Evolutionary conservation across 768 basidiomycete genomes (phyloP), one percentile per base, ranked within the genome.

Genomic region (Vishniacozyma victoriae): DNA sequence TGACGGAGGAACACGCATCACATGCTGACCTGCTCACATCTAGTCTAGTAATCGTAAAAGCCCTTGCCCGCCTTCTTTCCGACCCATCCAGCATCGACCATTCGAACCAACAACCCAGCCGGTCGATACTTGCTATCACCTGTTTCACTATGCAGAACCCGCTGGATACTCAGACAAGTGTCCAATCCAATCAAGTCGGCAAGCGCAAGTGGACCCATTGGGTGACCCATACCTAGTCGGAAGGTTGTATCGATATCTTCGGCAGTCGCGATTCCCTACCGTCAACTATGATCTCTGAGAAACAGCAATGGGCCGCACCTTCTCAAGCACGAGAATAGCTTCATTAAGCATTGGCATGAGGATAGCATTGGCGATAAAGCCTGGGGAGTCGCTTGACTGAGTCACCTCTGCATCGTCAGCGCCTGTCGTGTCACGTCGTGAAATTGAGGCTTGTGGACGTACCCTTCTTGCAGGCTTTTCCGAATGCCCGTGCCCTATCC

Each of bases 331-430:
- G 82, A 93, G 85, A 57, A 96, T 88, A 0, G 92, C 92, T 78
- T 97, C 93, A 59, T 96, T 97, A 59, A 97, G 84, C 73, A 91
- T 96, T 1, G 93, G 93, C 88, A 96, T 96, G 36, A 97, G 75
- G 24, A 92, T 78, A 0, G 89, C 90, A 62, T 95, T 92, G 1
- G 89, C 87, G n/a, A 92, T 87, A 70, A 90, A 91, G 3, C 89
- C 91, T 3, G 92, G 92, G 0, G 92, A 87, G 62, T 97, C 92
- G 60, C 86, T 81, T 0, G 89, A 91, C 3, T 80, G 80, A 1
- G 90, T 86, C 1, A 96, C 90, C 78, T 90, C 88, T 91, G 64
- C n/a, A 18, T 5, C 35, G 11, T 35, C 40, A 42, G 41, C 18
- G 26, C 41, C 12, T 13, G 14, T 15, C 14, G 26, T 23, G 18